Percentiles rank a stretch among this genome's conserved stretches.
These are phyloP conservation scores for Camellia granthamiana DNA, from an alignment of 148 eudicot species.

Conservation along the genomic window DNA sequence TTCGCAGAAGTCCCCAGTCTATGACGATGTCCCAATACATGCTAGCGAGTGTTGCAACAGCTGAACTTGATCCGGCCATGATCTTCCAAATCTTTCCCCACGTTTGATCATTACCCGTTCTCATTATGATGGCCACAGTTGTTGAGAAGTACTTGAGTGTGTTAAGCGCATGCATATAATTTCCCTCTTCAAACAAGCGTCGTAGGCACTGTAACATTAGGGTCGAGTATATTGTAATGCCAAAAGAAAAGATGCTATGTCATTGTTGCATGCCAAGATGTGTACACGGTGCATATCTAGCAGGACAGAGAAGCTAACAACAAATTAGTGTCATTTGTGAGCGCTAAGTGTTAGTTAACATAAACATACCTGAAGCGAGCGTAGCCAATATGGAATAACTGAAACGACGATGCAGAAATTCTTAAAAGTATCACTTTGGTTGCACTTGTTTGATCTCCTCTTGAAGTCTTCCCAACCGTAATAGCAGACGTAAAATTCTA, in stretches of 20 bases:
- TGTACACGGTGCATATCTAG: too few relatives aligned
- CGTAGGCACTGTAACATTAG: slow-evolving; percentile 3
- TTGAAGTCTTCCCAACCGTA: slow-evolving; percentile 45
- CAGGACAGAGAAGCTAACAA: too few relatives aligned
- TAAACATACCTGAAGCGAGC: slow-evolving; percentile 40
- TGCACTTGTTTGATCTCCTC: slow-evolving; percentile 31
- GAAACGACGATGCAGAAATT: slow-evolving; percentile 33
- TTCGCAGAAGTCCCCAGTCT: slow-evolving; percentile 36
- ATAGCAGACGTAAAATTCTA: slow-evolving; percentile 44
- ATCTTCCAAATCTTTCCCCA: slow-evolving; percentile 9
- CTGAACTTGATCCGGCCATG: slow-evolving; percentile 11
- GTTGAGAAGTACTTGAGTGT: slow-evolving; percentile 3
- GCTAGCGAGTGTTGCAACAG: slow-evolving; percentile 15
- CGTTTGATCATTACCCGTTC: slow-evolving; percentile 4
- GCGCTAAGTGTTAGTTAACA: background rate
- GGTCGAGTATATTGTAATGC: too few relatives aligned
- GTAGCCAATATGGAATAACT: slow-evolving; percentile 46
- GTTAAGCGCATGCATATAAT: background rate
- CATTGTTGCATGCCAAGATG: too few relatives aligned
- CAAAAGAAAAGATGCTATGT: too few relatives aligned
- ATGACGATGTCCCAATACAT: slow-evolving; percentile 33
- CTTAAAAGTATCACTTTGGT: slow-evolving; percentile 10
- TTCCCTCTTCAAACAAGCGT: slow-evolving; percentile 1
- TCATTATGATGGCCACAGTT: background rate
- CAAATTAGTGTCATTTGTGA: too few relatives aligned